These are phyloP conservation scores for Fusarium odoratissimum DNA, from an alignment of 2,329 filamentous ascomycete genomes.

Conservation along the genomic window DNA sequence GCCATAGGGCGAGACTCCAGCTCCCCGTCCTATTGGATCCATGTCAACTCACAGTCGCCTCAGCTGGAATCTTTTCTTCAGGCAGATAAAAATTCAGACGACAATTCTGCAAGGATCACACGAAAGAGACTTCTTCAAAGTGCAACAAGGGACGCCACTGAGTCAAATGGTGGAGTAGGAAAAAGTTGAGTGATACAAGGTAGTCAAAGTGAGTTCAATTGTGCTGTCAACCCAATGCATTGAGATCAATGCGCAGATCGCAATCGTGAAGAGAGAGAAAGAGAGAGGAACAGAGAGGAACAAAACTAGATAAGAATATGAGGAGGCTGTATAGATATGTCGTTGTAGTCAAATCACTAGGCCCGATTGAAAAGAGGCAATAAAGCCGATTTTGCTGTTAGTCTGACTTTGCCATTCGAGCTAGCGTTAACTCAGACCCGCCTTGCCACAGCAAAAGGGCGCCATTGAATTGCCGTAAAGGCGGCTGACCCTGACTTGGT, in stretches of 20 bases:
- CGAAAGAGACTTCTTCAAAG: slow-evolving; percentile 21
- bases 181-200: slow-evolving; percentile 27
- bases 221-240: slow-evolving; percentile 4
- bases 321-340: slow-evolving; percentile 28
- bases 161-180: slow-evolving; percentile 15
- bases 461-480: slow-evolving; percentile 22
- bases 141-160: slow-evolving; percentile 19
- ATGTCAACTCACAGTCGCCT: slow-evolving; percentile 14
- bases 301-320: slow-evolving; percentile 14
- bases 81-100: slow-evolving; percentile 10
- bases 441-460: slow-evolving; percentile 22
- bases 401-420: slow-evolving; percentile 34
- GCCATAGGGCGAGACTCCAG: slow-evolving; percentile 38
- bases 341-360: slow-evolving; percentile 27
- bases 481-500: slow-evolving; percentile 20
- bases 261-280: slow-evolving; percentile 7
- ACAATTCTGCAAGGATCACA: slow-evolving; percentile 19
- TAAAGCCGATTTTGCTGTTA: slow-evolving; percentile 22
- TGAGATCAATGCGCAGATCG: slow-evolving; percentile 3
- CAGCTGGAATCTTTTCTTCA: slow-evolving; percentile 4
- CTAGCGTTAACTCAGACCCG: slow-evolving; percentile 30
- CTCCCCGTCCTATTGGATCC: slow-evolving; percentile 37
- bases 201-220: slow-evolving; percentile 21
- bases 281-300: not conserved
- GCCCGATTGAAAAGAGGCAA: slow-evolving; percentile 35